Conservation (phyloP, 225 moss, liverwort and hornwort species). For the Bryum argenteum region DNA sequence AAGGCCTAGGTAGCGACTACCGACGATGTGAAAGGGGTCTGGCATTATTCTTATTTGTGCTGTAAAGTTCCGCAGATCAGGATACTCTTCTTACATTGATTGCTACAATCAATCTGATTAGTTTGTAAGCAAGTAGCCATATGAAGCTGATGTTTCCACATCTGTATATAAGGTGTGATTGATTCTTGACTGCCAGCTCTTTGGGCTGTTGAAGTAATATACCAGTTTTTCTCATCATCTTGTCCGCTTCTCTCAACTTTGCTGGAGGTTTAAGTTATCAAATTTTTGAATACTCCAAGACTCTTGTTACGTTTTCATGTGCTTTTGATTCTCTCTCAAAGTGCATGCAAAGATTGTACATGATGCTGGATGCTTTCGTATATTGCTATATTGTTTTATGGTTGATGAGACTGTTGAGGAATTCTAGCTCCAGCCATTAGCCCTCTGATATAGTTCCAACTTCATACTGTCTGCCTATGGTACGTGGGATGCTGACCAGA, state of each 20-base stretch:
- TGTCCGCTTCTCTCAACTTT: neutral
- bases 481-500: too few relatives aligned
- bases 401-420: neutral
- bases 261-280: too few relatives aligned
- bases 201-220: conserved; percentile 52
- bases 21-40: conserved; percentile 23
- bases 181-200: conserved; percentile 44
- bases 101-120: conserved; percentile 25
- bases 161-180: conserved; percentile 44
- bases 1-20: conserved; percentile 24
- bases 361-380: too few relatives aligned
- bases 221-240: conserved; percentile 28
- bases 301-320: neutral
- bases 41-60: conserved; percentile 32
- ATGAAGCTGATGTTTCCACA: conserved; percentile 22
- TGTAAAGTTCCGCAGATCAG: conserved; percentile 36
- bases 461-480: too few relatives aligned
- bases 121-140: conserved; percentile 33
- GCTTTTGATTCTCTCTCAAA: too few relatives aligned
- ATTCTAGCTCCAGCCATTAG: conserved; percentile 19
- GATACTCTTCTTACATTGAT: conserved; percentile 34
- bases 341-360: too few relatives aligned
- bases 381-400: too few relatives aligned
- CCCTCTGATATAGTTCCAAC: too few relatives aligned
- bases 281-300: too few relatives aligned